Evolutionary conservation across 169 alveolate species (phyloP).

Genomic region (Plasmodium sp.): DNA sequence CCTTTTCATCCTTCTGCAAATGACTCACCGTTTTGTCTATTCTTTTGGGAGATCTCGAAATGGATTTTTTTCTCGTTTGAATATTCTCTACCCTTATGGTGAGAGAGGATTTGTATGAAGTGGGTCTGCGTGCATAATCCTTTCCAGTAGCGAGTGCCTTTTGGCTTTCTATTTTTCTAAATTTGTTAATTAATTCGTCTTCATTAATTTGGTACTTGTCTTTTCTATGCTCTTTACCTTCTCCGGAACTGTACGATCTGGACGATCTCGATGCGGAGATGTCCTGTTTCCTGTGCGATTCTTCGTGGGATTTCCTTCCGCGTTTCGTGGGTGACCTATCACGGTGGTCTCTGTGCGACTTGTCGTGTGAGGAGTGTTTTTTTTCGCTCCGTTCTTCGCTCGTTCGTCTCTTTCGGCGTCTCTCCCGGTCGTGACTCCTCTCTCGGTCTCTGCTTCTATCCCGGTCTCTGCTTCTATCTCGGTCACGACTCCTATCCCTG

Average conservation of each 20-base stretch:
- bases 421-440: neutral
- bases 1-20: constrained; percentile 14
- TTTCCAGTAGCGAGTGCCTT: constrained; percentile 85
- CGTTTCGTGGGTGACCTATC: constrained; percentile 16
- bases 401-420: constrained; percentile 20
- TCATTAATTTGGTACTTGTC: constrained; percentile 67
- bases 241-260: constrained; percentile 11
- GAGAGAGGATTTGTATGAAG: constrained; percentile 83
- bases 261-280: constrained; percentile 18
- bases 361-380: constrained; percentile 23
- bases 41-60: constrained; percentile 48
- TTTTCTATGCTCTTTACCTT: constrained; percentile 6
- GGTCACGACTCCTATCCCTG: neutral
- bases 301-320: constrained; percentile 7
- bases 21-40: constrained; percentile 20
- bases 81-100: constrained; percentile 79
- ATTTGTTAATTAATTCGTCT: constrained; percentile 79
- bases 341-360: constrained; percentile 10
- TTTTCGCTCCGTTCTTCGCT: constrained; percentile 1
- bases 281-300: constrained; percentile 15
- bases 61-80: constrained; percentile 14
- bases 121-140: constrained; percentile 84
- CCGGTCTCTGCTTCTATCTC: too few relatives aligned
- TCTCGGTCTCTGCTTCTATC: neutral
- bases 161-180: constrained; percentile 80